Evolutionary conservation across 31 red algal species (phyloP).

Genomic region (Odonthalia washingtoniensis): DNA sequence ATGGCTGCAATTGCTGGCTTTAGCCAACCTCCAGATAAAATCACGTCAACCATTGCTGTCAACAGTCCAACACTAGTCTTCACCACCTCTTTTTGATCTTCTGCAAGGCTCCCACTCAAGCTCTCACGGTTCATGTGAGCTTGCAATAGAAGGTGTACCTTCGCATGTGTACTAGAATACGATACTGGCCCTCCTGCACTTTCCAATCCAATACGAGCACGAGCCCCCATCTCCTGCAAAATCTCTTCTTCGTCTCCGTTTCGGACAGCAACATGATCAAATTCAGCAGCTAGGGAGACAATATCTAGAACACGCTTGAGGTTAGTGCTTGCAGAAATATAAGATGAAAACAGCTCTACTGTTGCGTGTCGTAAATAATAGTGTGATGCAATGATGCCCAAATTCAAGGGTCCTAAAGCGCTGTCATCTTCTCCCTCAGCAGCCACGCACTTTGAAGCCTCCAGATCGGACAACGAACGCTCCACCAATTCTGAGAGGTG

Average conservation of each 20-base stretch:
- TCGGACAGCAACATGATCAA: constrained; percentile 70
- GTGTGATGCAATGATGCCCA: constrained; percentile 89
- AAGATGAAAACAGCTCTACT: constrained; percentile 85
- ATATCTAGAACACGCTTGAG: constrained; percentile 80
- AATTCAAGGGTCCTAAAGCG: constrained; percentile 72
- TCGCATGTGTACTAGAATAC: constrained; percentile 86
- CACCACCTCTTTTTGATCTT: constrained; percentile 69
- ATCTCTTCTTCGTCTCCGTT: constrained; percentile 82
- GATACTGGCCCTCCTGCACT: constrained; percentile 38
- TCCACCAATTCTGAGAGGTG: constrained; percentile 90
- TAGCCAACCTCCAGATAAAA: constrained; percentile 85
- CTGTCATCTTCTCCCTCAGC: constrained; percentile 73
- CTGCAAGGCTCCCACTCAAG: constrained; percentile 47
- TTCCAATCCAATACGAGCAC: constrained; percentile 49
- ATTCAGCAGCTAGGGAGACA: constrained; percentile 82
- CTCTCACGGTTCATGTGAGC: constrained; percentile 68
- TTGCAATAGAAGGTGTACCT: constrained; percentile 86
- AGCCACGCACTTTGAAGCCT: constrained; percentile 85
- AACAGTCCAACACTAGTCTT: constrained; percentile 67
- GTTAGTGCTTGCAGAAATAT: constrained; percentile 70
- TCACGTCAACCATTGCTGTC: constrained; percentile 90
- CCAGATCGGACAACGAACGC: constrained; percentile 73
- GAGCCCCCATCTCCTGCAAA: constrained; percentile 45
- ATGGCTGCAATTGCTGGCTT: constrained; percentile 84
- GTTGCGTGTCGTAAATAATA: constrained; percentile 90